phyloP scores from a whole-genome alignment of 495 filamentous ascomycete species.

The Penicillium antarcticum region DNA sequence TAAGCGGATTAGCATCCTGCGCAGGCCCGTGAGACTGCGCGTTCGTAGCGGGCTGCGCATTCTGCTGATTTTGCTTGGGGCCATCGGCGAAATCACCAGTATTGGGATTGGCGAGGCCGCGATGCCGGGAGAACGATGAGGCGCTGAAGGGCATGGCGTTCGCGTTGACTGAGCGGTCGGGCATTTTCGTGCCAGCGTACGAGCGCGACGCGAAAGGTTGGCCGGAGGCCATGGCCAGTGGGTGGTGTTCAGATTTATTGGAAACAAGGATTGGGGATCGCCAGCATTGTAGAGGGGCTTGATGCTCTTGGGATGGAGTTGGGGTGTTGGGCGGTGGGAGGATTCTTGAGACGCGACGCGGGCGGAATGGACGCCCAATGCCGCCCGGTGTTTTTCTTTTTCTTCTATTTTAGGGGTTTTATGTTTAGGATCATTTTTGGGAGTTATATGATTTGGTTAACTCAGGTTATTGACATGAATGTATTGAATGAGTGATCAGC shows the following conservation, averaged over 20 bases:
- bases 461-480: neutral
- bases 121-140: conserved; percentile 42
- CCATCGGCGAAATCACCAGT: conserved; percentile 30
- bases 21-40: conserved; percentile 34
- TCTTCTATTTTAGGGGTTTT: neutral
- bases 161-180: conserved; percentile 43
- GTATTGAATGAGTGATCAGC: neutral
- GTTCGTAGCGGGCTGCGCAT: conserved; percentile 21
- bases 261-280: neutral
- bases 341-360: conserved; percentile 24
- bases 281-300: conserved; percentile 7
- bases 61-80: conserved; percentile 30
- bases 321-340: conserved; percentile 27
- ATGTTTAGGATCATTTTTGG: too few species aligned
- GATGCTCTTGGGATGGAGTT: conserved; percentile 7
- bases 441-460: too few species aligned
- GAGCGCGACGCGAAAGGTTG: conserved; percentile 51
- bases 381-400: neutral
- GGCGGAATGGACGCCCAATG: conserved; percentile 15
- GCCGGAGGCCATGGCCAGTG: conserved; percentile 27
- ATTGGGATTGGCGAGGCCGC: conserved; percentile 26
- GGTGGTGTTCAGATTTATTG: neutral
- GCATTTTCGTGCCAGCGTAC: conserved; percentile 45
- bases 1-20: conserved; percentile 48
- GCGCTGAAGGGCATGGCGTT: conserved; percentile 48